Conservation (phyloP, 805 yeast species). For the Suhomyces sp. region DNA sequence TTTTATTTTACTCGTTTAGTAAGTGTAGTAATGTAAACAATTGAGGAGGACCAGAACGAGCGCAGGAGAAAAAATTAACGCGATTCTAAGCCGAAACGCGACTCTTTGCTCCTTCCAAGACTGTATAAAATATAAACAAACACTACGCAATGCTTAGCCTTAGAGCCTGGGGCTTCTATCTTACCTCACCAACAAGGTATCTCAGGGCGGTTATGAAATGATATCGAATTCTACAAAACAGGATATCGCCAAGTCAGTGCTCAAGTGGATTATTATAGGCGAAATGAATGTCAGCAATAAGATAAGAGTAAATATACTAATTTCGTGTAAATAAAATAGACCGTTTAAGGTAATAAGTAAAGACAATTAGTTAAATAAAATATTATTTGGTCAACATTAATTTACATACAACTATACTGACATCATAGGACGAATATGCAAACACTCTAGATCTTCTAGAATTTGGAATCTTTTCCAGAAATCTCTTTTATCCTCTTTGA, state of each 20-base stretch:
- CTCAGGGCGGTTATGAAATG: neutral
- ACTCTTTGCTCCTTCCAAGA: neutral
- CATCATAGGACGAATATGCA: neutral
- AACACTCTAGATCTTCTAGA: neutral
- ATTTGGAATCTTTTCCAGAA: no score
- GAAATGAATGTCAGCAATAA: neutral
- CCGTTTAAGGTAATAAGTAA: neutral
- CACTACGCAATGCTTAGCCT: neutral
- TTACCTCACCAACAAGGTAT: neutral
- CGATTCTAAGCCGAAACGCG: neutral
- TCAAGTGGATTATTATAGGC: neutral
- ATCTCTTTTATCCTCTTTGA: no score
- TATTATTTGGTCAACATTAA: neutral
- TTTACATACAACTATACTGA: neutral
- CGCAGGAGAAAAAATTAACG: neutral
- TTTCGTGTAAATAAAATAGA: neutral
- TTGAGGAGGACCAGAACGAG: neutral
- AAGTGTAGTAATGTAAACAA: neutral
- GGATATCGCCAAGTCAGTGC: neutral
- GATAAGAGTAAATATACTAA: neutral
- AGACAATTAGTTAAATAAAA: neutral
- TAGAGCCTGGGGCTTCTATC: neutral
- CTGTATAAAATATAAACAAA: neutral
- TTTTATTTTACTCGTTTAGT: neutral
- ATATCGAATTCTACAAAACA: neutral